phyloP scores from a whole-genome alignment of 441 rosid genomes.

The Pelargonium myrrhifolium region DNA sequence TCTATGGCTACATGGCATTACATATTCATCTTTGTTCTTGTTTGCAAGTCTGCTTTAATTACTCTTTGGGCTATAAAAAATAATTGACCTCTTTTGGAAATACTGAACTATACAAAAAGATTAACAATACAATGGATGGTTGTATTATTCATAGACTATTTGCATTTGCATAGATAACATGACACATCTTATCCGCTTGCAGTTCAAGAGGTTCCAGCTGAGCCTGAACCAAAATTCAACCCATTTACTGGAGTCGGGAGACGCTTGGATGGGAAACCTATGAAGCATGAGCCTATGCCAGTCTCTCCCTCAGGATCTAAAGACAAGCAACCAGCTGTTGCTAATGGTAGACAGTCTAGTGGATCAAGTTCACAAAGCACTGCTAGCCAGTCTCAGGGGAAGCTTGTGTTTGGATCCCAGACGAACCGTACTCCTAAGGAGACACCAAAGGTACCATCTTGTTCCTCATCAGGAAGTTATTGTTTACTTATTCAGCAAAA shows the following conservation, averaged over 20 bases:
- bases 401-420: constrained; percentile 47
- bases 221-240: constrained; percentile 36
- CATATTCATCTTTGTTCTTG: too few species aligned
- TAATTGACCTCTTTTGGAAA: too few species aligned
- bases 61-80: too few species aligned
- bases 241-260: constrained; percentile 50
- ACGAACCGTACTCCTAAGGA: constrained; percentile 24
- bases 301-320: constrained; percentile 16
- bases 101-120: too few species aligned
- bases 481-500: not conserved
- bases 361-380: constrained; percentile 16
- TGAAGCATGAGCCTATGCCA: constrained; percentile 20
- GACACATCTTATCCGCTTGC: constrained; percentile 9
- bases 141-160: too few species aligned
- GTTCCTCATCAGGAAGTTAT: not conserved
- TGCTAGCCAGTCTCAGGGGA: constrained; percentile 31
- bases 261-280: constrained; percentile 48
- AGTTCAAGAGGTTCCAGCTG: constrained; percentile 39
- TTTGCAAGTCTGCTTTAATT: too few species aligned
- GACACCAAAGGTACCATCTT: constrained; percentile 25
- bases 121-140: too few species aligned
- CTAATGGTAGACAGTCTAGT: constrained; percentile 23
- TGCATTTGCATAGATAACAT: not conserved
- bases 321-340: constrained; percentile 23
- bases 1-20: too few species aligned